Percentiles rank a stretch among this genome's conserved stretches.
phyloP scores from a whole-genome alignment of 495 filamentous ascomycete species.

The Podospora anserina region DNA sequence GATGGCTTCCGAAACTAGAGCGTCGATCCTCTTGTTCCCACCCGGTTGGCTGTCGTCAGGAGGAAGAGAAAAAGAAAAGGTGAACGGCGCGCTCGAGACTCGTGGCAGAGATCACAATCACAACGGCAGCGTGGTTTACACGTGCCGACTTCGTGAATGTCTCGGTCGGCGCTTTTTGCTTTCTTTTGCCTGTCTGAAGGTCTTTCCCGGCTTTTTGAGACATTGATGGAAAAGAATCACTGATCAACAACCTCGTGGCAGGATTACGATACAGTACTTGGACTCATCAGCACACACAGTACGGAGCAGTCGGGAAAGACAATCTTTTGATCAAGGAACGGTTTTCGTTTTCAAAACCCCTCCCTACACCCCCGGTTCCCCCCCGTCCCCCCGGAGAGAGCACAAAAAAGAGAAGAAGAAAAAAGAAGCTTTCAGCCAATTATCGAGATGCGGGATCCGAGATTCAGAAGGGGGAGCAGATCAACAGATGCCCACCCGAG shows the following conservation, averaged over 20 bases:
- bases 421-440: slow-evolving; percentile 13
- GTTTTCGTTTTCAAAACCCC: not conserved
- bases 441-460: slow-evolving; percentile 18
- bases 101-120: slow-evolving; percentile 1
- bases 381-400: not conserved
- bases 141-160: not conserved
- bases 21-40: slow-evolving; percentile 6
- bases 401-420: not conserved
- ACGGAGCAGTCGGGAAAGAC: not conserved
- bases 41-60: not conserved
- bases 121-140: slow-evolving; percentile 1
- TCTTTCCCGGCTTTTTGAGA: not conserved
- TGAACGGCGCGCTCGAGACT: not conserved
- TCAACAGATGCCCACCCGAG: not conserved
- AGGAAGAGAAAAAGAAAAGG: not conserved
- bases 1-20: slow-evolving; percentile 17
- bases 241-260: not conserved
- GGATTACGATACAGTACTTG: not conserved
- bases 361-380: not conserved
- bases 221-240: not conserved
- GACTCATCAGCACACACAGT: not conserved
- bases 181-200: not conserved
- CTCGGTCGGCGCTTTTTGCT: slow-evolving; percentile 6
- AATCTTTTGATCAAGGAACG: not conserved
- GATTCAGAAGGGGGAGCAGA: slow-evolving; percentile 14